Conservation (phyloP, 441 rosid species). For the Populus hybrid region DNA sequence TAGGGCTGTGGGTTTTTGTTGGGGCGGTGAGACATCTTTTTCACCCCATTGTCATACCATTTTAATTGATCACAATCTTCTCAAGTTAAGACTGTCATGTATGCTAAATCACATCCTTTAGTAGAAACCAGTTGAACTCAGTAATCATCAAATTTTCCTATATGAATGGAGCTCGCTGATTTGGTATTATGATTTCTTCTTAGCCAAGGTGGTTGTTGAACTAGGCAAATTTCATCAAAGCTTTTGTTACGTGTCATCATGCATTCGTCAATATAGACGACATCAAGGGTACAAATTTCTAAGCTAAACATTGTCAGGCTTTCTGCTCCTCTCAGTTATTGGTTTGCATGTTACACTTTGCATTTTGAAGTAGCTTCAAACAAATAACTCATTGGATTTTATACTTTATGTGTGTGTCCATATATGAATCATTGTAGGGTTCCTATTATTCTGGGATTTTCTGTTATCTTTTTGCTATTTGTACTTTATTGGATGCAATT, state of each 20-base stretch:
- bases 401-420: not conserved
- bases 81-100: not conserved
- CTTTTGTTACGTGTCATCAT: slow-evolving; percentile 73
- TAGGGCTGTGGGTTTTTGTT: slow-evolving; percentile 56
- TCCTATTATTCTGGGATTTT: not conserved
- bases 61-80: not conserved
- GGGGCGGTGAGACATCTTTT: slow-evolving; percentile 50
- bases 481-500: not conserved
- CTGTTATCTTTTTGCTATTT: too few species aligned
- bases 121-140: not conserved
- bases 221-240: slow-evolving; percentile 61
- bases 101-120: not conserved
- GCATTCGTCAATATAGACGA: slow-evolving; percentile 65
- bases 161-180: not conserved
- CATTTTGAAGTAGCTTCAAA: not conserved
- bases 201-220: slow-evolving; percentile 75
- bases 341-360: not conserved
- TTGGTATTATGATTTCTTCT: slow-evolving; percentile 10
- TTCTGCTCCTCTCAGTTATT: not conserved
- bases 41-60: too few species aligned
- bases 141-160: not conserved
- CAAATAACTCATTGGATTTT: not conserved
- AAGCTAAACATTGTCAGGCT: not conserved
- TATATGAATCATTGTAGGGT: not conserved
- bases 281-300: slow-evolving; percentile 16